Conservation (phyloP, 495 filamentous ascomycete species). For the Neurospora africana region DNA sequence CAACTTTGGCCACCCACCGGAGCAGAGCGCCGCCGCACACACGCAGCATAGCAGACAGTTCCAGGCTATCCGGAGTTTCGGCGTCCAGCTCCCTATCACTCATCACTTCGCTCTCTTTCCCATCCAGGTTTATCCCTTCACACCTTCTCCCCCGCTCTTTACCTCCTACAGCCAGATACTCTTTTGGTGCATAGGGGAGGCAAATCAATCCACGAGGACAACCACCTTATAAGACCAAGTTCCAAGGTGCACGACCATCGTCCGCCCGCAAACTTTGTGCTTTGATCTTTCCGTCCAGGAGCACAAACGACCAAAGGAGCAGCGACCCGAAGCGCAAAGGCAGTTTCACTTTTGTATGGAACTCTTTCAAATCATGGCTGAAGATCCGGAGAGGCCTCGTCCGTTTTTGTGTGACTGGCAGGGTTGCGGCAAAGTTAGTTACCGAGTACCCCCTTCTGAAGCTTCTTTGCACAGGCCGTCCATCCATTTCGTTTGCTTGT, state of each 20-base stretch:
- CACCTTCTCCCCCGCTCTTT: not conserved
- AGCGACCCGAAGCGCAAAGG: not conserved
- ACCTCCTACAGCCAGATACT: not conserved
- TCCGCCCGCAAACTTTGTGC: not conserved
- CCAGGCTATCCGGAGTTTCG: not conserved
- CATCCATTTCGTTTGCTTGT: not conserved
- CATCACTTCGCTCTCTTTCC: not conserved
- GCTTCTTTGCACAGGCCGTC: not conserved
- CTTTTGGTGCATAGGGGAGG: not conserved
- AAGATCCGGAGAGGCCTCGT: constrained; percentile 18
- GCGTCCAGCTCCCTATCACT: not conserved
- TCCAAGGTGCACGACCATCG: not conserved
- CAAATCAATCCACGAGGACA: not conserved
- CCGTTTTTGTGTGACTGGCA: constrained; percentile 45
- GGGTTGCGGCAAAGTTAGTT: constrained; percentile 41
- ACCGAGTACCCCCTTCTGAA: not conserved
- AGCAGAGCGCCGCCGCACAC: not conserved
- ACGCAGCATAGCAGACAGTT: not conserved
- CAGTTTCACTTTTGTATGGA: not conserved
- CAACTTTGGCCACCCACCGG: not conserved
- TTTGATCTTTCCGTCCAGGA: not conserved
- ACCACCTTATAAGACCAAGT: not conserved
- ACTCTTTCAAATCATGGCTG: not conserved
- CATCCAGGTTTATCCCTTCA: not conserved
- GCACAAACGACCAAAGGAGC: not conserved